Evolutionary conservation across 257 asterid species (phyloP).

Genomic region (Primulina eburnea): DNA sequence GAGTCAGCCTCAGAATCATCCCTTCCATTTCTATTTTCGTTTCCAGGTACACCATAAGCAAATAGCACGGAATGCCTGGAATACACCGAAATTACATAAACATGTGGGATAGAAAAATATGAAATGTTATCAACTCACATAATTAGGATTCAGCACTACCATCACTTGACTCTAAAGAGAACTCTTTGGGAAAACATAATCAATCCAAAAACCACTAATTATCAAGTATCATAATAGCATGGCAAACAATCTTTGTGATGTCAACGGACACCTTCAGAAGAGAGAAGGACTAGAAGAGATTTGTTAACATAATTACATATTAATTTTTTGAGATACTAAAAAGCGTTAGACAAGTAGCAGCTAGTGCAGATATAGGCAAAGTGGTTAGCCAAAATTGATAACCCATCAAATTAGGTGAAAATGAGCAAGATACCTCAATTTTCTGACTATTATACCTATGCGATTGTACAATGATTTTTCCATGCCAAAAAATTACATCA

Average conservation of each 20-base stretch:
- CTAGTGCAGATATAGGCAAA: not conserved
- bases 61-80: constrained; percentile 81
- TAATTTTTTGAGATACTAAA: not conserved
- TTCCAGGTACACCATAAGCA: constrained; percentile 67
- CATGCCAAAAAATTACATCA: not conserved
- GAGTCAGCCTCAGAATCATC: constrained; percentile 60
- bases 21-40: constrained; percentile 37
- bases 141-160: not conserved
- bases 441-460: not conserved
- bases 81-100: constrained; percentile 4
- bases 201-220: not conserved
- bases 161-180: not conserved
- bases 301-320: not conserved
- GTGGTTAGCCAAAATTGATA: not conserved
- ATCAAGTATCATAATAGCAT: not conserved
- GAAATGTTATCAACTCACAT: not conserved
- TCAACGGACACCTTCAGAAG: not conserved
- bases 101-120: not conserved
- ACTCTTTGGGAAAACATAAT: not conserved
- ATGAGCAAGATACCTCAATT: constrained; percentile 7
- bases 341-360: not conserved
- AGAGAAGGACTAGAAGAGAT: not conserved
- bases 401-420: not conserved
- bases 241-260: not conserved
- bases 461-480: not conserved